Conservation (phyloP, 805 yeast species). For the Saccharomycopsis sp. region DNA sequence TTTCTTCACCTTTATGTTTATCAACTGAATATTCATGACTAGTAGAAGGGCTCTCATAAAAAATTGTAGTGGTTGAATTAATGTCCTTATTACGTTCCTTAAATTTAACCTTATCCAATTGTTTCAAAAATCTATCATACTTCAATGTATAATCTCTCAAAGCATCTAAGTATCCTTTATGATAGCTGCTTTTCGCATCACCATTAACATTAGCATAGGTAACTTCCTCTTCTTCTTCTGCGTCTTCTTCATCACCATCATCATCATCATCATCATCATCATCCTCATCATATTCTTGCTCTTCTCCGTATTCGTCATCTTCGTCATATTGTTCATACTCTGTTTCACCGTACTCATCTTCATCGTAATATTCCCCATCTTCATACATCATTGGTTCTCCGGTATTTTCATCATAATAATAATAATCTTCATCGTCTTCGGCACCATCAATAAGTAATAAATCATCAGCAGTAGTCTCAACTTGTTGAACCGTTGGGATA, state of each 20-base stretch:
- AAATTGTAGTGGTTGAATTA: not conserved
- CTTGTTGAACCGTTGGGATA: not conserved
- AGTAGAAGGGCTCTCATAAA: not conserved
- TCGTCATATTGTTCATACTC: too few species aligned
- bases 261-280: not conserved
- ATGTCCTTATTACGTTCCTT: not conserved
- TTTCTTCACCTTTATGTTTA: not conserved
- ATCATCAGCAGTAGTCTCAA: not conserved
- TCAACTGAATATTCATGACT: not conserved
- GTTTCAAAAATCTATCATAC: too few species aligned
- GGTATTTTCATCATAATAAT: not conserved
- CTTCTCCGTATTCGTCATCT: not conserved
- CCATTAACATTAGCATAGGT: not conserved
- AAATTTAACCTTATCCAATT: not conserved
- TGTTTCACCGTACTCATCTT: not conserved
- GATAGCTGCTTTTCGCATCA: not conserved
- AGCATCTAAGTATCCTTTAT: constrained; percentile 14
- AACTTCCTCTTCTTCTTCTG: not conserved
- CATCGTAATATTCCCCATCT: not conserved
- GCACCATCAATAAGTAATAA: not conserved
- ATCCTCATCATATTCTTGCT: not conserved
- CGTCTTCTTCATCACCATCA: not conserved
- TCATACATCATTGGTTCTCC: not conserved
- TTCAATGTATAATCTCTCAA: constrained; percentile 2
- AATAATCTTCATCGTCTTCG: not conserved